Evolutionary conservation across 805 yeast genomes (phyloP).

Genomic region (Alloascoidea africana): DNA sequence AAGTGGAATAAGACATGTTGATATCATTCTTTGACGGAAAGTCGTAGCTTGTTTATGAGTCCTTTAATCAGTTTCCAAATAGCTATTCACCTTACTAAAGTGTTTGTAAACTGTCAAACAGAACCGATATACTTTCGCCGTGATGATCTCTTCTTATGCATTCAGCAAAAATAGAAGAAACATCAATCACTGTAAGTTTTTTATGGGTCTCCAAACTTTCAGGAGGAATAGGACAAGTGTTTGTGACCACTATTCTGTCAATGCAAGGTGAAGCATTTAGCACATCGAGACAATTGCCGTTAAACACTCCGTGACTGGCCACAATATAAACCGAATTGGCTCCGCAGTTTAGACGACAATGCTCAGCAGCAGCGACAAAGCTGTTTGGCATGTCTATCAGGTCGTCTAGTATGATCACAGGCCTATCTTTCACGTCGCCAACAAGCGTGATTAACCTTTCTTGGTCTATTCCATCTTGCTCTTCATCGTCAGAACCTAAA

Average conservation of each 20-base stretch:
- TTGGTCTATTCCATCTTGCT: background rate
- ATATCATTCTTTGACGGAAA: no score
- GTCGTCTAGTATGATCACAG: conserved; percentile 91
- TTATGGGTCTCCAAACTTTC: conserved; percentile 38
- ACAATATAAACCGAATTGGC: conserved; percentile 76
- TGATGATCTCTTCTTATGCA: conserved; percentile 92
- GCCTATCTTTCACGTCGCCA: conserved; percentile 85
- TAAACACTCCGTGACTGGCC: conserved; percentile 84
- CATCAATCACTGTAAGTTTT: conserved; percentile 70
- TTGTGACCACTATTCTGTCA: conserved; percentile 78
- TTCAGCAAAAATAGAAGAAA: conserved; percentile 80
- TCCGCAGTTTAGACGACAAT: conserved; percentile 89
- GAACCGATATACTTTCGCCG: conserved; percentile 93
- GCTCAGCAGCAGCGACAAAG: conserved; percentile 96
- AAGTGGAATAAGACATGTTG: no score
- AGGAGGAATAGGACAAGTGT: conserved; percentile 74
- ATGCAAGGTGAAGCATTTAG: conserved; percentile 55
- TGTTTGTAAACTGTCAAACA: conserved; percentile 80
- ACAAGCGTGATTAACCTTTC: conserved; percentile 80
- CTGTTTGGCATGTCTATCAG: conserved; percentile 93
- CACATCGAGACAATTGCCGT: conserved; percentile 77
- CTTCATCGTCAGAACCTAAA: background rate
- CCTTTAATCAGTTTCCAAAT: no score
- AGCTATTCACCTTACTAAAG: no score
- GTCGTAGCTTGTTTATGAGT: no score